Evolutionary conservation across 208 protist species (phyloP), one percentile per base, ranked within the genome.

Genomic region (Crithidia fasciculata): DNA sequence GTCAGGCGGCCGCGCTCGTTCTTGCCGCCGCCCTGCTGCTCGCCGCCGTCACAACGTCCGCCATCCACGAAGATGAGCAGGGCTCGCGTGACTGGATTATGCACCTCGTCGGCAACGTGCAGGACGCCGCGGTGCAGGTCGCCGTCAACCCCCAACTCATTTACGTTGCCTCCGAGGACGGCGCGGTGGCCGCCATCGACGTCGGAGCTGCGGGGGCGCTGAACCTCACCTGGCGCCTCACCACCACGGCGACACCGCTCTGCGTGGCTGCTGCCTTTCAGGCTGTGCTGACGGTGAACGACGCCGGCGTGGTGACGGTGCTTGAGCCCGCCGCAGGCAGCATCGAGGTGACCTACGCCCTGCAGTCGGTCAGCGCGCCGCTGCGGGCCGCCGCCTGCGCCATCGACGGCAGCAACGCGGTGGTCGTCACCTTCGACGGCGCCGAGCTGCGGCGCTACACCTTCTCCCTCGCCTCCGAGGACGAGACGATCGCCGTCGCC

Each of bases 1-100:
- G 49, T 3, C 72, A 65, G 19, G 47, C 40, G 5, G 12, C 55
- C 0, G 58, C 58, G 2, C 5, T 78, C 63, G 15, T 69, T 13
- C 10, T 69, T 39, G 54, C 61, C 52, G 36, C 56, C 15, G 18
- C 45, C 6, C 18, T 64, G 56, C 19, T 67, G 47, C 77, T 82
- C 16, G 19, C 10, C 10, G 49, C 36, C 19, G 43, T 75, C 6
- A 55, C 81, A 39, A 62, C 60, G 13, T n/a, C 12, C 8, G 88
- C 87, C 28, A 93, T 97, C 53, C 92, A 97, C 61, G 92, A 92
- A 57, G 92, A 97, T 78, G 92, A 97, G 69, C 85, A 92, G 49
- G 92, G 92, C 9, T 72, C 91, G 52, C 87, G 89, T 13, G 92
- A 97, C 62, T 97, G 89, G 87, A 72, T 93, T 13, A 66, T 92